phyloP scores from a whole-genome alignment of 768 basidiomycete species.

The Asterophora parasitica region DNA sequence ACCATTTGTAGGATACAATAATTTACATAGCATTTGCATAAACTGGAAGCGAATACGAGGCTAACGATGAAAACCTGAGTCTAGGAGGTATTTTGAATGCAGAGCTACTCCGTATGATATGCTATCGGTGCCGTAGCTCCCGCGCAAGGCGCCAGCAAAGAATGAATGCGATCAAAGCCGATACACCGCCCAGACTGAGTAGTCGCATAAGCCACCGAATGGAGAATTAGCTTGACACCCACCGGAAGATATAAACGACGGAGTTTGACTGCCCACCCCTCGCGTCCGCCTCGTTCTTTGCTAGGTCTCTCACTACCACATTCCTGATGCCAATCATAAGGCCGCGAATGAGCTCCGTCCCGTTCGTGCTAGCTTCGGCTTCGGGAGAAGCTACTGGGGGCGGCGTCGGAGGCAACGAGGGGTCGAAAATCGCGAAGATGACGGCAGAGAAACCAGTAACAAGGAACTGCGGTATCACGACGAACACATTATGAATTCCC shows the following conservation, averaged over 20 bases:
- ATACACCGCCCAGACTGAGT: slow-evolving; percentile 51
- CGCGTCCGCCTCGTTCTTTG: neutral
- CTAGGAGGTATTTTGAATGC: too few relatives aligned
- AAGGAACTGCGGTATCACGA: slow-evolving; percentile 93
- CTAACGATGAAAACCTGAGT: too few relatives aligned
- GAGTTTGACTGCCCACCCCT: slow-evolving; percentile 47
- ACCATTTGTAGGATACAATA: too few relatives aligned
- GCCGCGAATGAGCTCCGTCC: too few relatives aligned
- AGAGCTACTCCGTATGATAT: too few relatives aligned
- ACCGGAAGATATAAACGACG: slow-evolving; percentile 81
- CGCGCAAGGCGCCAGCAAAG: slow-evolving; percentile 52
- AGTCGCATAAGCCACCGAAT: neutral
- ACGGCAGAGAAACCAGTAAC: slow-evolving; percentile 83
- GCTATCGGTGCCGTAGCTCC: slow-evolving; percentile 40
- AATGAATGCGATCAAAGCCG: slow-evolving; percentile 50
- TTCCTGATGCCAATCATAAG: too few relatives aligned
- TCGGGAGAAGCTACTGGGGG: neutral
- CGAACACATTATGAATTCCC: slow-evolving; percentile 94
- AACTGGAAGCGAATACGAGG: too few relatives aligned
- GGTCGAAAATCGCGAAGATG: slow-evolving; percentile 84
- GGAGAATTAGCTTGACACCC: slow-evolving; percentile 20
- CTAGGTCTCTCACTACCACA: neutral
- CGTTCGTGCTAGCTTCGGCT: too few relatives aligned
- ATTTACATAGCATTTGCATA: too few relatives aligned
- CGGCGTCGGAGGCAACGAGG: slow-evolving; percentile 30